These are phyloP conservation scores for Rhytidhysteron rufulum DNA, from an alignment of 2,329 filamentous ascomycete genomes.

Conservation along the genomic window DNA sequence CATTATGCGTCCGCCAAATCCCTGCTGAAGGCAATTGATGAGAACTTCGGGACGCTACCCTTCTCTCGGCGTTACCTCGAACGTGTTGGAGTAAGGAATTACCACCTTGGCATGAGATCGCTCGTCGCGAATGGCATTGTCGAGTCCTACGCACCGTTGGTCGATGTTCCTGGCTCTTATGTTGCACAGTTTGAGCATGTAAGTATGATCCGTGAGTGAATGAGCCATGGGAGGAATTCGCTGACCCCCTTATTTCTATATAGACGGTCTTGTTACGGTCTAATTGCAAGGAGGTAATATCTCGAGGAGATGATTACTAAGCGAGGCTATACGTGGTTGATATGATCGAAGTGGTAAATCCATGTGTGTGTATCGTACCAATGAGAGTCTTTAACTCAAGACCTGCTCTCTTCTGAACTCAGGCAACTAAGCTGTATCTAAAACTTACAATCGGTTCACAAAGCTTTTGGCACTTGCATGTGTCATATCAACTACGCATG, in stretches of 20 bases:
- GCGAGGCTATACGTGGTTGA: too few relatives aligned
- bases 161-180: constrained; percentile 88
- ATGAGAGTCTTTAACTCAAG: too few relatives aligned
- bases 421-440: too few relatives aligned
- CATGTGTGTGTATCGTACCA: too few relatives aligned
- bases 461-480: too few relatives aligned
- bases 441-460: too few relatives aligned
- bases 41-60: constrained; percentile 88
- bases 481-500: too few relatives aligned
- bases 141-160: constrained; percentile 81
- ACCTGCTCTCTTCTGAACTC: too few relatives aligned
- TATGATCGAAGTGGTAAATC: too few relatives aligned
- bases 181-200: constrained; percentile 94
- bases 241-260: constrained; percentile 12
- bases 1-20: constrained; percentile 76
- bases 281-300: constrained; percentile 77
- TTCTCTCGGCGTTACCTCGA: constrained; percentile 88
- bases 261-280: constrained; percentile 30
- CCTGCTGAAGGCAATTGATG: constrained; percentile 81
- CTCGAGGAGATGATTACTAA: constrained; percentile 79
- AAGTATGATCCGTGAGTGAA: constrained; percentile 39
- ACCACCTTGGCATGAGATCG: constrained; percentile 82
- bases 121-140: constrained; percentile 78
- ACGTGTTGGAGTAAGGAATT: constrained; percentile 84
- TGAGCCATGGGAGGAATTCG: neutral